A percentile compares a stretch with the other conserved stretches of the same genome.
Conservation (phyloP, 257 asterid genomes). For the Gentiana dahurica region DNA sequence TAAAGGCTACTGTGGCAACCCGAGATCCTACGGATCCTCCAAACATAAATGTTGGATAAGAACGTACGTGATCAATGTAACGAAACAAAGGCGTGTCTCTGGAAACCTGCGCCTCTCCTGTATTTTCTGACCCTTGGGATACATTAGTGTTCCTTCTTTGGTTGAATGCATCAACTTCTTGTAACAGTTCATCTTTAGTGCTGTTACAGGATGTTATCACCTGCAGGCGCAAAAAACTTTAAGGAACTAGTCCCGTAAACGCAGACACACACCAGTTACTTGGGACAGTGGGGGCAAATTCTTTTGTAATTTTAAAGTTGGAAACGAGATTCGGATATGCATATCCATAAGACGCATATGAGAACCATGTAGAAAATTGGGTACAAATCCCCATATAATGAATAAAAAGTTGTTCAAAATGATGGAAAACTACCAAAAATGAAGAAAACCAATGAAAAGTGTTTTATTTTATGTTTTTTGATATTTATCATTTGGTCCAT, state of each 20-base stretch:
- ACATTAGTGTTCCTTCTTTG: constrained; percentile 52
- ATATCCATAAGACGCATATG: no score
- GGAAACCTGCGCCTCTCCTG: constrained; percentile 24
- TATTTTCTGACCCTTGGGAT: constrained; percentile 32
- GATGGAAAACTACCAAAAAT: no score
- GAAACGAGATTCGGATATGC: no score
- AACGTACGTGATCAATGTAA: constrained; percentile 65
- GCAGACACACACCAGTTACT: not conserved
- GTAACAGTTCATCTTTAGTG: constrained; percentile 83
- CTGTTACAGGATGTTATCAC: constrained; percentile 89
- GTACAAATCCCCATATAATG: no score
- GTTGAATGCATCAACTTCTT: constrained; percentile 74
- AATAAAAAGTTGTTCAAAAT: no score
- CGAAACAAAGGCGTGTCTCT: constrained; percentile 44
- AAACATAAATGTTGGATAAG: constrained; percentile 80
- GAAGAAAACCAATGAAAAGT: no score
- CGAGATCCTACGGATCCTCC: constrained; percentile 95
- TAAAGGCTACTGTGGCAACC: constrained; percentile 92
- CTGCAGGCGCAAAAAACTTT: constrained; percentile 25
- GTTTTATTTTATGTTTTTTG: no score
- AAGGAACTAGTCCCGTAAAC: not conserved
- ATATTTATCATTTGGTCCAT: no score
- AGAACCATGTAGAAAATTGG: no score
- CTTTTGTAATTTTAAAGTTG: no score
- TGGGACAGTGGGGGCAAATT: no score